Conservation (phyloP, 768 basidiomycete genomes). For the Trametes sanguinea region DNA sequence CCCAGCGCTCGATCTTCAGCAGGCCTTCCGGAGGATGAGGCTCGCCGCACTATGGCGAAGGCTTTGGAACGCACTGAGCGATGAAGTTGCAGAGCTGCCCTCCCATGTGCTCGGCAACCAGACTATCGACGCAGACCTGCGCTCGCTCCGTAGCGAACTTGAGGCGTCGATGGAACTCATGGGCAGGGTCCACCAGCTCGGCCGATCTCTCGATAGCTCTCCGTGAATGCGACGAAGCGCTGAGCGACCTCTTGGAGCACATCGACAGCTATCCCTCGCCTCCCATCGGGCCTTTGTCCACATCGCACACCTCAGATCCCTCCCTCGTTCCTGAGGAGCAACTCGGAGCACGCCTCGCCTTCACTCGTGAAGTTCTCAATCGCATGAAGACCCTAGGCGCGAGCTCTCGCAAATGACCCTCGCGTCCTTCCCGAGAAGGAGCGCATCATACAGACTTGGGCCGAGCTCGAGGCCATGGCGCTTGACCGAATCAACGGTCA, state of each 20-base stretch:
- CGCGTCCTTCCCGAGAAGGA: slow-evolving; percentile 61
- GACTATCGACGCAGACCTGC: slow-evolving; percentile 57
- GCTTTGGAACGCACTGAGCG: slow-evolving; percentile 48
- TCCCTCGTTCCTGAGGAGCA: slow-evolving; percentile 65
- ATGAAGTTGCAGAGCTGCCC: slow-evolving; percentile 52
- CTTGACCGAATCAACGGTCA: slow-evolving; percentile 61
- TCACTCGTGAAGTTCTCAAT: slow-evolving; percentile 57
- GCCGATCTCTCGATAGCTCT: slow-evolving; percentile 52
- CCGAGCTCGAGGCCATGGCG: slow-evolving; percentile 80
- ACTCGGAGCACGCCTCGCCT: slow-evolving; percentile 59
- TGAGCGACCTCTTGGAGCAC: slow-evolving; percentile 85
- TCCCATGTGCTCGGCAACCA: slow-evolving; percentile 38
- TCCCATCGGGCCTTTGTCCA: slow-evolving; percentile 53
- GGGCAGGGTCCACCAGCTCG: slow-evolving; percentile 54
- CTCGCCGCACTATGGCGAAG: slow-evolving; percentile 48
- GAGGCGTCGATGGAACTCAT: slow-evolving; percentile 50
- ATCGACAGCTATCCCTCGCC: slow-evolving; percentile 78
- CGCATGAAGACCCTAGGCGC: slow-evolving; percentile 45
- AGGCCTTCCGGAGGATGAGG: slow-evolving; percentile 54
- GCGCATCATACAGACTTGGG: slow-evolving; percentile 79
- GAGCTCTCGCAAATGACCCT: slow-evolving; percentile 53
- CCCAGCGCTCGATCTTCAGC: slow-evolving; percentile 38
- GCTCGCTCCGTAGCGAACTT: slow-evolving; percentile 62
- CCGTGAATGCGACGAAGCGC: slow-evolving; percentile 64
- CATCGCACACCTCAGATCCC: slow-evolving; percentile 45